phyloP scores from a whole-genome alignment of 164 flowering plant species.

The Cinnamomum micranthum region DNA sequence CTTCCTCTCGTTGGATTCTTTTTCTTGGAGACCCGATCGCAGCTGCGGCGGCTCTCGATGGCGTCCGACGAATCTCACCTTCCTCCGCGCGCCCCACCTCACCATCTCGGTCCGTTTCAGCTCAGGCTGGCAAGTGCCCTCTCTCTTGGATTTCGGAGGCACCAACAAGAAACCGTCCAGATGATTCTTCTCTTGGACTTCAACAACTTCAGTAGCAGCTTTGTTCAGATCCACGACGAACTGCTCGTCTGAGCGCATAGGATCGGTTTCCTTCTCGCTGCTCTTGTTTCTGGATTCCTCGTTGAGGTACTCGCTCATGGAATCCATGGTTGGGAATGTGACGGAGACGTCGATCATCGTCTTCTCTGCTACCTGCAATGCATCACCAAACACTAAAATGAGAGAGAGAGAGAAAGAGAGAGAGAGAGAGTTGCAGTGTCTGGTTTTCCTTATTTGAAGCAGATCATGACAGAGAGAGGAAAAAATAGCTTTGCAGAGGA shows the following conservation, averaged over 20 bases:
- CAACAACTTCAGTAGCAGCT: conserved; percentile 40
- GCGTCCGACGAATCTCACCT: conserved; percentile 36
- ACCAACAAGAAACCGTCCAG: conserved; percentile 53
- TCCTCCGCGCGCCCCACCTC: conserved; percentile 54
- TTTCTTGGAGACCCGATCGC: neutral
- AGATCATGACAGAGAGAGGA: neutral
- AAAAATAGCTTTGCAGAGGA: neutral
- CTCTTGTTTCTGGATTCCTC: neutral
- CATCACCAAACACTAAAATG: neutral
- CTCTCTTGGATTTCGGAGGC: neutral
- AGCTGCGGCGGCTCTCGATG: conserved; percentile 17
- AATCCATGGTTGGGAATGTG: conserved; percentile 56
- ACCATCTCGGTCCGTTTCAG: conserved; percentile 25
- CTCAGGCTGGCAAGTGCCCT: too few species aligned
- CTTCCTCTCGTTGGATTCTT: conserved; percentile 7
- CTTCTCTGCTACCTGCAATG: conserved; percentile 51
- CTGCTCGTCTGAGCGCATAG: conserved; percentile 51
- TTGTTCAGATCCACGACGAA: conserved; percentile 41
- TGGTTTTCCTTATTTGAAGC: neutral
- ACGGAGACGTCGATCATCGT: conserved; percentile 36
- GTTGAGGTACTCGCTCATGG: conserved; percentile 42
- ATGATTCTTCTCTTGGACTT: conserved; percentile 22
- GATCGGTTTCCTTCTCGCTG: conserved; percentile 22
- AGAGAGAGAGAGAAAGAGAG: conserved; percentile 7
- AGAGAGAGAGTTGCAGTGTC: neutral